Evolutionary conservation across 805 yeast genomes (phyloP), one percentile per base, ranked within the genome.

Genomic region (Komagataella mondaviorum): DNA sequence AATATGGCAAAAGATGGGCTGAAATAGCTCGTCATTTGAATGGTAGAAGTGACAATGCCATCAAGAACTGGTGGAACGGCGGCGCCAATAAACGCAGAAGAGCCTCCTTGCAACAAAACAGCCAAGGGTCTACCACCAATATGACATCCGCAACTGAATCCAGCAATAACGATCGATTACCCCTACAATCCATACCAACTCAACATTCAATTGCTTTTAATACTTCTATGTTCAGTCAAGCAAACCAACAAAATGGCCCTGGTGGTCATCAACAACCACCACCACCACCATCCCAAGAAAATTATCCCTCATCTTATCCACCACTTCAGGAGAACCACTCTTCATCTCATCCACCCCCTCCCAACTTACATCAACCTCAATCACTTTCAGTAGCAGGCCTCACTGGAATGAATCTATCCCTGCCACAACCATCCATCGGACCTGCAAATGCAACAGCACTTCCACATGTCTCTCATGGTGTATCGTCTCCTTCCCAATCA

Each of bases 51-150:
- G 96, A 88, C 65, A 88, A 88, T 64, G 89, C 95, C 18, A 87
- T 88, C 59, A 88, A 88, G 63, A 89, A 89, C 67, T 89, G 96
- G 96, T 88, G 96, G 96, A 88, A 88, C 62, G 95, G 96, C 3
- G 95, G 96, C 6, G 91, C 95, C 12, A 88, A 86, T 63, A 73
- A 95, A 54, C 71, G 96, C 54, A 76, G 93, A 59, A 70, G 88
- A 56, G 73, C 74, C 24, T 63, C 71, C 2, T 63, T 66, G 8
- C 24, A 46, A 10, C 46, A 23, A 10, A 49, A 18, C 63, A 63
- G 39, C 60, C 66, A 6, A 52, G 58, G 50, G 20, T n/a, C 51
- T 14, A 39, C 44, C 16, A 24, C 30, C 18, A 44, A 45, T 30
- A 46, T 49, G 23, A 12, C 51, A 23, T 14, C 45, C 44, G 14